Evolutionary conservation across 371 early-diverging fungal species (phyloP), one percentile per base, ranked within the genome.

Genomic region (Batrachochytrium dendrobatidis): DNA sequence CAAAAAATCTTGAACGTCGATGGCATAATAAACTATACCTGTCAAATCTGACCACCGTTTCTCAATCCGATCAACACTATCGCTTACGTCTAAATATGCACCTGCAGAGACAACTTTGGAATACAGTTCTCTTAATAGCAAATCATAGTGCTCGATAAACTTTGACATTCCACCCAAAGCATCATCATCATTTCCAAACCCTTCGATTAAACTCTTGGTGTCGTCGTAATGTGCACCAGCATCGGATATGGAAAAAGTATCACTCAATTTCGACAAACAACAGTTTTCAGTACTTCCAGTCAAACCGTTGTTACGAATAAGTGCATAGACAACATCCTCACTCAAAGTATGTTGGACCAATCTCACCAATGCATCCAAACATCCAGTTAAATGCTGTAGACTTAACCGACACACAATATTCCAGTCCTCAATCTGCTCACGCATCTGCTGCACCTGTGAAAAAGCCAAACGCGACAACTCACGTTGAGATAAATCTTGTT

Each of bases 361-460:
- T 22, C 45, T 53, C 50, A 20, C 58, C 1, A 67, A 30, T 7
- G 58, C 53, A 6, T 67, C 60, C 34, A 51, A 54, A 25, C 57
- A 55, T 7, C 4, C 44, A 7, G 55, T 46, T 8, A 64, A 25
- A 53, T 62, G 62, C 50, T 71, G 68, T 35, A 68, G 34, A 5
- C 63, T 56, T 43, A 71, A 39, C 15, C 63, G 58, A 46, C 60
- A 66, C 1, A 71, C 63, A 28, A 67, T 53, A 1, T 29, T 10
- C 68, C 65, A 65, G 33, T 67, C 68, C 25, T 71, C 68, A 3
- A 67, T 6, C 55, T 57, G 54, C 32, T 64, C 63, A 22, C 46
- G 46, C 56, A 30, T 3, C 30, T 26, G 15, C 58, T 15, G 22
- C 26, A 39, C n/a, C 39, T 39, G 39, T 39, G 12, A 12, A 15